These are phyloP conservation scores for Clavispora carvajalis DNA, from an alignment of 805 yeast genomes.

Conservation along the genomic window DNA sequence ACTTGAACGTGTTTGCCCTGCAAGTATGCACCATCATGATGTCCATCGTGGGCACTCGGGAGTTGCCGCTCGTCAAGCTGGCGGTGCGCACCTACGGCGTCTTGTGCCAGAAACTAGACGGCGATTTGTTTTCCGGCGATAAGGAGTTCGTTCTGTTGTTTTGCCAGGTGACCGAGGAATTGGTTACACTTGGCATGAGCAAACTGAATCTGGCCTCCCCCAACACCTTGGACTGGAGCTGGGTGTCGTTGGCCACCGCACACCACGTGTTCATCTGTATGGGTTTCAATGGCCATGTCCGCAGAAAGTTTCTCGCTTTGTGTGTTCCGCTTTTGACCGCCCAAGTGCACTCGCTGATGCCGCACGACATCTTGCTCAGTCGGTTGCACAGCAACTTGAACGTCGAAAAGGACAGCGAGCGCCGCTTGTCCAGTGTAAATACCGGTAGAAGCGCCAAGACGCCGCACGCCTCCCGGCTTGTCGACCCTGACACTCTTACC, in stretches of 20 bases:
- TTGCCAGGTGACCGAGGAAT: conserved; percentile 15
- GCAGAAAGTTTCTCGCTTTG: conserved; percentile 24
- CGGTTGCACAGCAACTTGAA: conserved; percentile 25
- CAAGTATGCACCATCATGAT: conserved; percentile 59
- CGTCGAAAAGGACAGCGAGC: conserved; percentile 18
- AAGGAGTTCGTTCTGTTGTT: conserved; percentile 48
- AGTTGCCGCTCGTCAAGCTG: conserved; percentile 54
- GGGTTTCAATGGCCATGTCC: conserved; percentile 26
- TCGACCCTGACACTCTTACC: conserved; percentile 33
- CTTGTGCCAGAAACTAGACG: conserved; percentile 41
- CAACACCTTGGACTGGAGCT: conserved; percentile 41
- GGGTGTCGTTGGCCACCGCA: conserved; percentile 37
- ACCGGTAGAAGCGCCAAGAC: conserved; percentile 17
- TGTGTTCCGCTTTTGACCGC: conserved; percentile 36
- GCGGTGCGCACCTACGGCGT: conserved; percentile 43
- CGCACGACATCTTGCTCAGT: conserved; percentile 16
- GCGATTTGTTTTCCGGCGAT: conserved; percentile 63
- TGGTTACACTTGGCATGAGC: conserved; percentile 13
- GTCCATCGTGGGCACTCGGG: conserved; percentile 49
- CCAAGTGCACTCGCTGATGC: conserved; percentile 22
- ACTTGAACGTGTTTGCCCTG: conserved; percentile 75
- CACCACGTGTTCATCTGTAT: conserved; percentile 35
- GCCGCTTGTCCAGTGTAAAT: conserved; percentile 21
- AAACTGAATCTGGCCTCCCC: conserved; percentile 17
- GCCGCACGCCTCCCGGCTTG: conserved; percentile 13